phyloP scores from a whole-genome alignment of 176 grass and related monocot genomes.

The Ensete glaucum region DNA sequence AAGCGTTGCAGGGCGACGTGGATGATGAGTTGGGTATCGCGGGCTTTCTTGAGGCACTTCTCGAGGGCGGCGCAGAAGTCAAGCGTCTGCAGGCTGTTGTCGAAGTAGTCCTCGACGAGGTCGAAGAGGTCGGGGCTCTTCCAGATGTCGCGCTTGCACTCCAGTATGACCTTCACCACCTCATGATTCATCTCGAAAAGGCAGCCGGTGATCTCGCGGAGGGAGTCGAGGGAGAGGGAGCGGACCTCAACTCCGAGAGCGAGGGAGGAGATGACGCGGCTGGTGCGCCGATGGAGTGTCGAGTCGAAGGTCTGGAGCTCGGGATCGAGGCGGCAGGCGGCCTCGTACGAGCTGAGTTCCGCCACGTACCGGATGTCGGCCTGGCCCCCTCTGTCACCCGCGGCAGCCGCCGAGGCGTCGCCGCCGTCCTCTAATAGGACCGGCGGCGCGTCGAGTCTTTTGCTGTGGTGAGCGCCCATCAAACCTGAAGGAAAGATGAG shows the following conservation, averaged over 20 bases:
- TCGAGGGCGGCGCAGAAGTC: conserved; percentile 12
- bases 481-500: too few relatives aligned
- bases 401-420: neutral
- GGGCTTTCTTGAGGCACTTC: conserved; percentile 11
- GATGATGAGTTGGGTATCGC: conserved; percentile 4
- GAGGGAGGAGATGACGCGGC: conserved; percentile 14
- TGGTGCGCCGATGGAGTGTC: conserved; percentile 8
- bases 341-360: conserved; percentile 9
- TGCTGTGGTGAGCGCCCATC: neutral
- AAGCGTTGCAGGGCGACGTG: conserved; percentile 13
- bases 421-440: too few relatives aligned
- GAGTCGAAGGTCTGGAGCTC: conserved; percentile 12
- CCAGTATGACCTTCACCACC: conserved; percentile 16
- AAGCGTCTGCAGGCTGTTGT: conserved; percentile 13
- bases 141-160: conserved; percentile 10
- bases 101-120: conserved; percentile 14
- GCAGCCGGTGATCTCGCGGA: conserved; percentile 14
- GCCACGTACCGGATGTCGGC: neutral
- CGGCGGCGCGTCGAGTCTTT: neutral
- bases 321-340: conserved; percentile 12
- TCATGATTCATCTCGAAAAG: conserved; percentile 17
- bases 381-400: neutral
- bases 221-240: conserved; percentile 10
- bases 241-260: conserved; percentile 4
- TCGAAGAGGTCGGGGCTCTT: conserved; percentile 13